Evolutionary conservation across 768 basidiomycete genomes (phyloP), one percentile per base, ranked within the genome.

Genomic region (Lactifluus echinatus): DNA sequence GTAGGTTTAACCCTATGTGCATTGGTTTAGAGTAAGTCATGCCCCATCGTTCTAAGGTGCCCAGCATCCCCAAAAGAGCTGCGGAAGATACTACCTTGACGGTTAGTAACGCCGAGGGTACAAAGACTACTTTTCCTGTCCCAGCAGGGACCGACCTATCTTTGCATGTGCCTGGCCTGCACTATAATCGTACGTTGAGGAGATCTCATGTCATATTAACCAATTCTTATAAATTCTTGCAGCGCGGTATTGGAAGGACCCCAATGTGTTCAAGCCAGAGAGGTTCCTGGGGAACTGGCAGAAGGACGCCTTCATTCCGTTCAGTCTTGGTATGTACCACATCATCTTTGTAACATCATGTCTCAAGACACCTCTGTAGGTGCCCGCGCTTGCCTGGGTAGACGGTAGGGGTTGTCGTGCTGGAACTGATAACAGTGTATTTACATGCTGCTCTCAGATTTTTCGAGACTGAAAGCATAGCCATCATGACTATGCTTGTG

Each of bases 171-270:
- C 63, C 71, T 21, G 79, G 70, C 10, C 55, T 80, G 28, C 80
- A 81, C 59, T 74, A 79, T 56, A 81, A 81, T 63, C 77, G 79
- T 80, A 66, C 15, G 52, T 24, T 12, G 11, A 12, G 6, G n/a
- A 1, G 17, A 14, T 7, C 21, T 23, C 24, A 2, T 23, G 33
- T 31, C 19, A 10, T 2, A 3, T 19, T 6, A 14, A 15, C 4
- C 23, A 0, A 43, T 21, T 29, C 45, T 50, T 33, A 56, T 8
- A 28, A 8, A 11, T 28, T 37, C n/a, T 19, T 31, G 17, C 59
- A 81, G 81, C 80, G 26, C 73, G 74, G 34, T 81, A 81, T 64
- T 83, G 81, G 80, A 66, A 76, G 49, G 73, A 81, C 43, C 80
- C 81, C 3, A 59, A 76, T 29, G 62, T 62, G 8, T 83, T 81